Evolutionary conservation across 495 filamentous ascomycete genomes (phyloP).

Genomic region (Neurospora africana): DNA sequence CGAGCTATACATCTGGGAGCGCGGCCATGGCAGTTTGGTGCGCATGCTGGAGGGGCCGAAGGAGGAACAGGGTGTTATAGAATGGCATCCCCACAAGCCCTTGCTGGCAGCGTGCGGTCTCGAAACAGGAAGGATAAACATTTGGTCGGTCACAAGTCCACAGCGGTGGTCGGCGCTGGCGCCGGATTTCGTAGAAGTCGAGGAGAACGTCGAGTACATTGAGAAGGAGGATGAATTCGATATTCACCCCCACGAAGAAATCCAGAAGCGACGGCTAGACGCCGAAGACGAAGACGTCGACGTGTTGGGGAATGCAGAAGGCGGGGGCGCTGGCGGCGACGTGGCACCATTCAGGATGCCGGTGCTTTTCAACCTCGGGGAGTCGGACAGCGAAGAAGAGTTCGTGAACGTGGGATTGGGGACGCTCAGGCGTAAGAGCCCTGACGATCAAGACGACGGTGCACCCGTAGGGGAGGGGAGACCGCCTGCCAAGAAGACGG

Average conservation of each 20-base stretch:
- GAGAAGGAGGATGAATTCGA: conserved; percentile 97
- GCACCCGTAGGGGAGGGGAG: conserved; percentile 24
- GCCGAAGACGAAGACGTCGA: conserved; percentile 80
- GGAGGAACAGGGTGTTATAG: conserved; percentile 87
- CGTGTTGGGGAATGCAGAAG: conserved; percentile 54
- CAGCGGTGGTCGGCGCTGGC: conserved; percentile 96
- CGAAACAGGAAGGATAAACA: conserved; percentile 78
- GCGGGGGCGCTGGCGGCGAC: conserved; percentile 43
- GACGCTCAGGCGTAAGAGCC: conserved; percentile 66
- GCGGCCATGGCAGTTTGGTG: conserved; percentile 81
- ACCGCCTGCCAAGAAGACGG: conserved; percentile 22
- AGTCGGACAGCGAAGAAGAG: conserved; percentile 73
- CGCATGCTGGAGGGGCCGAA: conserved; percentile 93
- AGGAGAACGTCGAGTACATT: conserved; percentile 94
- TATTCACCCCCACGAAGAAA: conserved; percentile 89
- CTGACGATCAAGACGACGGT: conserved; percentile 35
- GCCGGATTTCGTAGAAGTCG: conserved; percentile 93
- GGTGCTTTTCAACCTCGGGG: conserved; percentile 69
- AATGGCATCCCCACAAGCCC: conserved; percentile 92
- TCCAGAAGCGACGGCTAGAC: conserved; percentile 81
- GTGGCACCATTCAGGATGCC: conserved; percentile 71
- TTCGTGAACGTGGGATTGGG: conserved; percentile 76
- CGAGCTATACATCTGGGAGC: conserved; percentile 97
- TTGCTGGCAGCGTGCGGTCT: conserved; percentile 82
- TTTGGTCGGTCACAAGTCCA: conserved; percentile 85